Conservation (phyloP, 495 filamentous ascomycete genomes). For the Venustampulla echinocandica region DNA sequence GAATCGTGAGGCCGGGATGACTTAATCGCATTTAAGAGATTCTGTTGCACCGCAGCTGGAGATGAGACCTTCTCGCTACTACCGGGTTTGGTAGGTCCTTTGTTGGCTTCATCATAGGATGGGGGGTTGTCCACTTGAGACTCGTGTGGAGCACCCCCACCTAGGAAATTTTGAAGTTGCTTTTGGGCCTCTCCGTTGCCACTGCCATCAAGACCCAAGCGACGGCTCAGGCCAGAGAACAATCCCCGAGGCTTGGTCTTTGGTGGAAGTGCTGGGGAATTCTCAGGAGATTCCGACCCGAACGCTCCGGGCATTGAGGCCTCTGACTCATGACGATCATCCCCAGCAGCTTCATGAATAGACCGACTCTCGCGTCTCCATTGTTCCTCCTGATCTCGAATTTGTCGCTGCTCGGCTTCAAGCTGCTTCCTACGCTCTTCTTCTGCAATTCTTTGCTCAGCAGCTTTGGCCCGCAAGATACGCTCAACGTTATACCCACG, state of each 20-base stretch:
- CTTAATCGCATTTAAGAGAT: constrained; percentile 72
- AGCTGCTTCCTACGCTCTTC: constrained; percentile 66
- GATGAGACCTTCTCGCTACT: constrained; percentile 38
- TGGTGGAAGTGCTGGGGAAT: constrained; percentile 23
- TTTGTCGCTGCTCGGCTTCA: constrained; percentile 59
- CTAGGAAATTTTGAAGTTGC: constrained; percentile 33
- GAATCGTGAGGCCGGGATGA: constrained; percentile 75
- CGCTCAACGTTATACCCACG: constrained; percentile 94
- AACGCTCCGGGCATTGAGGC: constrained; percentile 61
- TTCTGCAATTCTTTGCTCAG: constrained; percentile 77
- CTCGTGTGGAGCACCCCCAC: constrained; percentile 11
- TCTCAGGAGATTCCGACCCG: constrained; percentile 36
- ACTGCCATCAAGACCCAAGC: constrained; percentile 52
- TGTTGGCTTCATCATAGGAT: constrained; percentile 16
- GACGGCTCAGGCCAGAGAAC: constrained; percentile 55
- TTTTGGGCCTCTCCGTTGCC: constrained; percentile 28
- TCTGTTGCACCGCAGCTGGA: constrained; percentile 46
- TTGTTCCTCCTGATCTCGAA: constrained; percentile 54
- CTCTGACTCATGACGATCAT: constrained; percentile 12
- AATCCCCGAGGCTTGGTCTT: constrained; percentile 36
- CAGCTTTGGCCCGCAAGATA: constrained; percentile 75
- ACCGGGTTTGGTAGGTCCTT: background rate
- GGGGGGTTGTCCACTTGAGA: constrained; percentile 10
- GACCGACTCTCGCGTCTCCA: constrained; percentile 38
- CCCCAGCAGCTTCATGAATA: constrained; percentile 11